Percentiles rank a stretch among this genome's conserved stretches.
These are phyloP conservation scores for Vanderwaltozyma polyspora DNA, from an alignment of 805 yeast genomes.

Conservation along the genomic window DNA sequence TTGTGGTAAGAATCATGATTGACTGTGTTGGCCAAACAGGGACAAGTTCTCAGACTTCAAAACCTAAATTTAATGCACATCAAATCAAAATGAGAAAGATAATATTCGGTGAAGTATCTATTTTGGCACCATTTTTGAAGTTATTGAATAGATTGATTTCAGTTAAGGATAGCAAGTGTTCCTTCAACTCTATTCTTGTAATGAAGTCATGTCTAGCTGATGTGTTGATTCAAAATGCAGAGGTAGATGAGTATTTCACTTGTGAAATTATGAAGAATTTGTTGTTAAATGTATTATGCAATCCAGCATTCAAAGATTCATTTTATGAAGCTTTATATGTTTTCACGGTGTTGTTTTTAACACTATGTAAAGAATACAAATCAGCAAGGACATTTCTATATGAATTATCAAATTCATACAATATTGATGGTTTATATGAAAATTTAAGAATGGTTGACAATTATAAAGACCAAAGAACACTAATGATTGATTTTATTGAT, in stretches of 20 bases:
- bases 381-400: slow-evolving; percentile 52
- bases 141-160: slow-evolving; percentile 65
- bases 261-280: slow-evolving; percentile 55
- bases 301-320: slow-evolving; percentile 72
- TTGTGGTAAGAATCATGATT: slow-evolving; percentile 74
- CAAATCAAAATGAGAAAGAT: slow-evolving; percentile 56
- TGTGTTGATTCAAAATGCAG: slow-evolving; percentile 55
- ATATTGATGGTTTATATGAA: slow-evolving; percentile 52
- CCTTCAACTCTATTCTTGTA: slow-evolving; percentile 78
- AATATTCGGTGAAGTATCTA: slow-evolving; percentile 50
- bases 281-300: slow-evolving; percentile 53
- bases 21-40: slow-evolving; percentile 79
- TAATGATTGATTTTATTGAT: slow-evolving; percentile 65
- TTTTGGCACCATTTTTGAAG: slow-evolving; percentile 69
- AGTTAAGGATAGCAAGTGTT: slow-evolving; percentile 84
- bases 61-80: slow-evolving; percentile 35
- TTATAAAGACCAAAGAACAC: slow-evolving; percentile 68
- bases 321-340: slow-evolving; percentile 90
- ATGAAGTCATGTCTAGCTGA: slow-evolving; percentile 63
- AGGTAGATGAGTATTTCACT: slow-evolving; percentile 53
- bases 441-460: slow-evolving; percentile 53
- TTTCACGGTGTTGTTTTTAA: slow-evolving; percentile 66
- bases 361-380: slow-evolving; percentile 57
- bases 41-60: slow-evolving; percentile 26
- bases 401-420: slow-evolving; percentile 45